These are phyloP conservation scores for Glomus cerebriforme DNA, from an alignment of 192 early-diverging fungal species.

Conservation along the genomic window DNA sequence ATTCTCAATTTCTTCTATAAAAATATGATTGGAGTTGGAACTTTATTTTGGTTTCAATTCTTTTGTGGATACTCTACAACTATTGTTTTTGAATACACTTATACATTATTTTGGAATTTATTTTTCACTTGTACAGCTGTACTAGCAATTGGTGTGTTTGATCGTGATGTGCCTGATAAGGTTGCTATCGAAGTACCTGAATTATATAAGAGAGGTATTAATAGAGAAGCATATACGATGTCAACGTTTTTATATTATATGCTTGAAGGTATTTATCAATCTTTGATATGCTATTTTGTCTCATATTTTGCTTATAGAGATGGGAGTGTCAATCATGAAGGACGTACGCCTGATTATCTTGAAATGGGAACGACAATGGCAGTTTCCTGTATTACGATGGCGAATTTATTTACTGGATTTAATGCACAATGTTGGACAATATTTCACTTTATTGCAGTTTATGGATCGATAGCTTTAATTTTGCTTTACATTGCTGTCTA, in stretches of 20 bases:
- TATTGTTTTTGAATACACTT: constrained; percentile 76
- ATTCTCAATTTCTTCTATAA: constrained; percentile 76
- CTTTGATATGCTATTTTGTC: constrained; percentile 55
- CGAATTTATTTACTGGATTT: constrained; percentile 75
- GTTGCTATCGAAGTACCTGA: constrained; percentile 66
- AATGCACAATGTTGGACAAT: constrained; percentile 82
- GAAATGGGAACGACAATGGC: constrained; percentile 78
- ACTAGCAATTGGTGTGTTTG: constrained; percentile 67
- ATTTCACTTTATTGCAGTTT: constrained; percentile 62
- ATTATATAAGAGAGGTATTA: constrained; percentile 70
- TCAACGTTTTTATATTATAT: constrained; percentile 62
- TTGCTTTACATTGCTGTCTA: constrained; percentile 47
- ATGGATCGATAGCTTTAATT: constrained; percentile 63
- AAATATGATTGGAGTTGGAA: constrained; percentile 70
- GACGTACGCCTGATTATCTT: constrained; percentile 38
- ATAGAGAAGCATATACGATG: constrained; percentile 62
- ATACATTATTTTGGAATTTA: constrained; percentile 78
- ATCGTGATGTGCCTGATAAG: constrained; percentile 68
- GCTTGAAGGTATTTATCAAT: constrained; percentile 66
- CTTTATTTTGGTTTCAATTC: constrained; percentile 80
- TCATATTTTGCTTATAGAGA: constrained; percentile 34
- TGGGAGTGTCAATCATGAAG: constrained; percentile 22
- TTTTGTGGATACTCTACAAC: constrained; percentile 76
- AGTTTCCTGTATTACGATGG: constrained; percentile 68
- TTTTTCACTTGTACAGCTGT: constrained; percentile 77